Base-by-base conservation (phyloP, 2,329 filamentous ascomycete species). In the Calonectria montana region DNA sequence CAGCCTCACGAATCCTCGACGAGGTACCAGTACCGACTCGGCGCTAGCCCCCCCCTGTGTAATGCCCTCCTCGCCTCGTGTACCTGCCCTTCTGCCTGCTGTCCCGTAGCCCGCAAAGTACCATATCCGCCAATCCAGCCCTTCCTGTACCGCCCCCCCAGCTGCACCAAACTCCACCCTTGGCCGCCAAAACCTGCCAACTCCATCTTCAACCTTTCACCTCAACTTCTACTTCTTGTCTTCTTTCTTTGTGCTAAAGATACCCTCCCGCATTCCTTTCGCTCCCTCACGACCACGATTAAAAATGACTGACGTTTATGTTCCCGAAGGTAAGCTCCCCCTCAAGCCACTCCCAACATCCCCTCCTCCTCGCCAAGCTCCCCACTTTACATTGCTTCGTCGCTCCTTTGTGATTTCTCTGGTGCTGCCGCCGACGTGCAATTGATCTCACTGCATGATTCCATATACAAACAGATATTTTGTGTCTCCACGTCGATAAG, bases 291-390 rank as follows among this genome's bases (percentile, higher is more conserved):
- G 48, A 48, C 29, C 76, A 50, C 31, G 23, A 37, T 67, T 21
- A 48, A 73, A 66, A 57, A 79, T 79, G 78, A 69, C 77, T 35
- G 74, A 76, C 45, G 78, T 75, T 65, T 62, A 76, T 68, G 75
- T 75, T 67, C 84, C 84, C 67, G 84, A 86, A 81, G 84, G 84
- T 86, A 82, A 75, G 84, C 80, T 10, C 16, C 45, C 50, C 25
- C n/a, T 41, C 12, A 35, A 9, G 47, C 41, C 53, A 10, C 43
- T 25, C 29, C n/a, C 23, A 10, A 27, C 21, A 21, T 47, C 43
- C 63, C 47, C 55, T 45, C 47, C 55, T 45, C 65, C 39, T 59
- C 21, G 7, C 35, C 23, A 31, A 67, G 65, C 53, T 65, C 47
- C 15, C 15, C 21, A 21, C 45, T 41, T 35, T 25, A 21, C 27